Conservation (phyloP, 768 basidiomycete species). For the Lactarius psammicola region DNA sequence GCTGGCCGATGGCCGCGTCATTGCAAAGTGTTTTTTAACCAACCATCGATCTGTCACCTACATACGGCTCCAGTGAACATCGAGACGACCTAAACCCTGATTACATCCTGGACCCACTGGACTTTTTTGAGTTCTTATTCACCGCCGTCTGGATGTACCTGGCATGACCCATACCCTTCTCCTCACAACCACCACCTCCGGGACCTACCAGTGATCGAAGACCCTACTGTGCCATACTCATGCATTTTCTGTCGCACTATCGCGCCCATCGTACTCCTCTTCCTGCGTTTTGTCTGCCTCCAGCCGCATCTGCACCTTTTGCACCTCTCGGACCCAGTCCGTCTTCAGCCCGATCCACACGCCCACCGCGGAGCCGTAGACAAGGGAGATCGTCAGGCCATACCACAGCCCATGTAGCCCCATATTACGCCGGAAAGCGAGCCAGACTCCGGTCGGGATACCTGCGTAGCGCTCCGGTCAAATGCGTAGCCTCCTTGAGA, state of each 20-base stretch:
- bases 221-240: background rate
- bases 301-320: conserved; percentile 55
- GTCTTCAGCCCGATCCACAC: conserved; percentile 53
- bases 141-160: background rate
- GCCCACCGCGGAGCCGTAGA: conserved; percentile 55
- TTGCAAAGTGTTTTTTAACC: background rate
- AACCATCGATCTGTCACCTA: background rate
- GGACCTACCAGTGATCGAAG: background rate
- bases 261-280: background rate
- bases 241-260: background rate
- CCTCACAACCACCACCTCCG: background rate
- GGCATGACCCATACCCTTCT: background rate
- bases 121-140: background rate
- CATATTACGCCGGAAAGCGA: conserved; percentile 60
- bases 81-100: background rate
- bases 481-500: background rate
- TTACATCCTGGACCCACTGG: background rate
- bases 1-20: background rate
- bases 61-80: background rate
- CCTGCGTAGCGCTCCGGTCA: conserved; percentile 38
- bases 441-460: conserved; percentile 78
- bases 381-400: conserved; percentile 68
- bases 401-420: conserved; percentile 80
- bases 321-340: conserved; percentile 69
- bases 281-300: conserved; percentile 30